Conservation (phyloP, 2,329 filamentous ascomycete species). For the Huntiella decipiens region DNA sequence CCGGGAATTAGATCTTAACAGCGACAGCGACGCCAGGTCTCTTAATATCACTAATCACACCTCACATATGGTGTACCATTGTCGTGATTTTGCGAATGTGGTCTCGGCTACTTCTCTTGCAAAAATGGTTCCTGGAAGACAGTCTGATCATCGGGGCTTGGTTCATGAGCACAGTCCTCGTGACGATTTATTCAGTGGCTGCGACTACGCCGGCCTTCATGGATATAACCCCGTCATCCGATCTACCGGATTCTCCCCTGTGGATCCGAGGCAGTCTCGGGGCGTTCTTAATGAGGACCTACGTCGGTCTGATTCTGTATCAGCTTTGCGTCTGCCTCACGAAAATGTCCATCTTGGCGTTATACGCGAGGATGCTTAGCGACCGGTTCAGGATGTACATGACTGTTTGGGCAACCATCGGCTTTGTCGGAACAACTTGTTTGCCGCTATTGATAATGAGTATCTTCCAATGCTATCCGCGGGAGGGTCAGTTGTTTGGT, state of each 20-base stretch:
- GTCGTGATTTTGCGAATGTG: background rate
- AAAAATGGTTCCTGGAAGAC: background rate
- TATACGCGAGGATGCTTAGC: conserved; percentile 23
- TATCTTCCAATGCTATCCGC: background rate
- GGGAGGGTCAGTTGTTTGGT: background rate
- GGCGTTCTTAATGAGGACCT: background rate
- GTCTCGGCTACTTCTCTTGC: background rate
- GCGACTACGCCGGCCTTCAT: background rate
- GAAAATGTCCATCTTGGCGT: conserved; percentile 21
- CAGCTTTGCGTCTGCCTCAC: conserved; percentile 21
- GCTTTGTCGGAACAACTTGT: background rate
- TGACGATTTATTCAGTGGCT: background rate
- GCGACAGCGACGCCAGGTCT: background rate
- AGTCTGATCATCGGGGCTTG: background rate
- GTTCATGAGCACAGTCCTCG: background rate
- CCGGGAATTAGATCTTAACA: background rate
- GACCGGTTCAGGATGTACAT: conserved; percentile 11
- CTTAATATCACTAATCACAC: background rate
- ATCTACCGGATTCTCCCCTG: background rate
- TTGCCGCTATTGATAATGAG: background rate
- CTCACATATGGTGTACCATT: background rate
- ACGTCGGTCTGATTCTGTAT: conserved; percentile 11
- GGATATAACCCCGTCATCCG: background rate
- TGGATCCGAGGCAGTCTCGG: background rate
- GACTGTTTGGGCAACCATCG: background rate